Evolutionary conservation across 1,139 yeast species (phyloP).

Genomic region (Lodderomyces pseudojiufengensis): DNA sequence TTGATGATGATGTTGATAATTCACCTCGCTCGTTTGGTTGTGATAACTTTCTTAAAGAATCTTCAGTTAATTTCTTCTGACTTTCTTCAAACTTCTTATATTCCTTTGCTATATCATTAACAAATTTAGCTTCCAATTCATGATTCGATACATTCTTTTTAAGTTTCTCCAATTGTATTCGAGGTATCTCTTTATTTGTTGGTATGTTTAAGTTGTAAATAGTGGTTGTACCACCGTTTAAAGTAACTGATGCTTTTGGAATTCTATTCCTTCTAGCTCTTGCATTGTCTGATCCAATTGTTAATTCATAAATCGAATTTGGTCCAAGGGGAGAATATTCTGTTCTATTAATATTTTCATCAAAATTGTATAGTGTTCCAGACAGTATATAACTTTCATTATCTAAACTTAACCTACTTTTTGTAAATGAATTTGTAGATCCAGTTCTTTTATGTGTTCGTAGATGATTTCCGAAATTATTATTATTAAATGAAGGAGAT

Average conservation of each 20-base stretch:
- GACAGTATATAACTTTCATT: slow-evolving; percentile 34
- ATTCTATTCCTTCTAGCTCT: slow-evolving; percentile 32
- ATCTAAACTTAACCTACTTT: slow-evolving; percentile 32
- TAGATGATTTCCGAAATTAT: neutral
- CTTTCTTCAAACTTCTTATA: slow-evolving; percentile 53
- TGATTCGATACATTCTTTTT: slow-evolving; percentile 48
- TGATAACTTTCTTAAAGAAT: slow-evolving; percentile 42
- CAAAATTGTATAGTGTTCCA: slow-evolving; percentile 26
- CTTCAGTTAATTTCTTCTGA: slow-evolving; percentile 46
- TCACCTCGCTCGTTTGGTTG: slow-evolving; percentile 7
- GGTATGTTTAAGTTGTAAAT: slow-evolving; percentile 59
- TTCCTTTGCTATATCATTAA: slow-evolving; percentile 44
- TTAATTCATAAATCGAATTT: slow-evolving; percentile 72
- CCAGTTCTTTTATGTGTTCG: slow-evolving; percentile 18
- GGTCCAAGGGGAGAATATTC: slow-evolving; percentile 66
- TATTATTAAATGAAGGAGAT: neutral
- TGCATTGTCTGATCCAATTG: slow-evolving; percentile 54
- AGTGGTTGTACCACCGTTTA: slow-evolving; percentile 41
- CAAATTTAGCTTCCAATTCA: slow-evolving; percentile 44
- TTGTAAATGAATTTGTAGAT: slow-evolving; percentile 21
- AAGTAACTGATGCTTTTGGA: slow-evolving; percentile 31
- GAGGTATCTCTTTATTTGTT: slow-evolving; percentile 80
- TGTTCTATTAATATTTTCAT: slow-evolving; percentile 19
- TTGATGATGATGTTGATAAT: slow-evolving; percentile 16
- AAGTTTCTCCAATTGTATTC: slow-evolving; percentile 61